These are phyloP conservation scores for Nicotiana tomentosiformis DNA, from an alignment of 257 asterid species.

Conservation along the genomic window DNA sequence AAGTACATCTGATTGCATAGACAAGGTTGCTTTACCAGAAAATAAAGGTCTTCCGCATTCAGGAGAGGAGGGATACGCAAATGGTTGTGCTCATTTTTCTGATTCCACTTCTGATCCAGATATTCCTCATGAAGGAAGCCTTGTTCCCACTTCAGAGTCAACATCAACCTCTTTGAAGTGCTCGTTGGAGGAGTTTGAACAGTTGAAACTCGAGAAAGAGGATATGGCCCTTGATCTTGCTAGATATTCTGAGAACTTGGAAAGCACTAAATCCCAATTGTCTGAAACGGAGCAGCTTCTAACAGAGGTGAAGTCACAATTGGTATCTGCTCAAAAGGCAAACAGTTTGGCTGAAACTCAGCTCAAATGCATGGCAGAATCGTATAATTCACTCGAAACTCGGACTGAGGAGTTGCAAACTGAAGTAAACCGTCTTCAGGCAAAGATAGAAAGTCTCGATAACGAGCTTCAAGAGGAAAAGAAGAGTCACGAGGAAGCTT, in stretches of 20 bases:
- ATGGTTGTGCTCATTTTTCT: conserved; percentile 57
- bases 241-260: conserved; percentile 47
- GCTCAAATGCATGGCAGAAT: conserved; percentile 97
- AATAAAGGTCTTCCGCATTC: conserved; percentile 49
- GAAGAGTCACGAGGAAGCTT: conserved; percentile 46
- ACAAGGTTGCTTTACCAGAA: conserved; percentile 86
- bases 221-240: conserved; percentile 58
- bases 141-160: conserved; percentile 74
- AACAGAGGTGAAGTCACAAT: conserved; percentile 75
- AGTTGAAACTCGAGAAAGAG: conserved; percentile 71
- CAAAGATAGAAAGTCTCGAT: conserved; percentile 45
- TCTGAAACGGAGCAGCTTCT: conserved; percentile 64
- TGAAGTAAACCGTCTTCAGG: conserved; percentile 61
- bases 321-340: conserved; percentile 64
- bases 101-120: conserved; percentile 79
- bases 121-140: conserved; percentile 66
- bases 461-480: conserved; percentile 72
- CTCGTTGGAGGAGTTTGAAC: conserved; percentile 79
- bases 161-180: conserved; percentile 62
- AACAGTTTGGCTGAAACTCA: conserved; percentile 92
- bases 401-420: conserved; percentile 67
- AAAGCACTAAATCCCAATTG: conserved; percentile 56
- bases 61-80: conserved; percentile 53
- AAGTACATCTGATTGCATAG: conserved; percentile 70
- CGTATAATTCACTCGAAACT: conserved; percentile 74